Evolutionary conservation across 441 rosid genomes (phyloP), one percentile per base, ranked within the genome.

Genomic region (Raphanus hybrid): DNA sequence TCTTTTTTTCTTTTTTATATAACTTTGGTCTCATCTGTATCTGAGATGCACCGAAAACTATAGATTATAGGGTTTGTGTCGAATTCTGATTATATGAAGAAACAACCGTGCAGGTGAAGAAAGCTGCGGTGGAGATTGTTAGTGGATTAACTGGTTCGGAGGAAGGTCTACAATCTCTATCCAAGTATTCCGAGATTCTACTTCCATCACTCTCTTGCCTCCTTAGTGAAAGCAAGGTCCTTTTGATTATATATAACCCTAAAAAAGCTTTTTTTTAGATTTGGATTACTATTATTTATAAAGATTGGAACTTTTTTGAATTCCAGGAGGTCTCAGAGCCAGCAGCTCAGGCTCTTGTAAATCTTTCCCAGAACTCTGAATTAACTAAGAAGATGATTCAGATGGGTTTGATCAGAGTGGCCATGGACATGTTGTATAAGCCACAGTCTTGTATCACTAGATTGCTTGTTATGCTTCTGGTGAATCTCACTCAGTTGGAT

Each of bases 251-350:
- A 29, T 35, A 41, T 54, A 54, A 16, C 27, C 35, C 76, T 45
- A 14, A 1, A 34, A 15, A 64, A 59, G 52, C 57, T 10, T 18
- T 11, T 7, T 65, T 37, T 1, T 70, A 16, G 65, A n/a, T 64
- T 58, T 76, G 71, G 70, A 71, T 71, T 78, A 61, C 57, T 57
- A 3, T 57, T 63, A 50, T 54, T 54, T 75, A 79, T 57, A 32
- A 67, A 64, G 71, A 8, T 29, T 67, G 65, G 16, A 10, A 35
- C 11, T 64, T 37, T 65, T 50, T 9, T 67, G 10, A 59, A 32
- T 79, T 29, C 85, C 85, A 90, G 97, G 98, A 88, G 84, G 89
- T 91, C 20, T 88, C 98, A 27, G 98, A 91, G 84, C 97, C 98
- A 60, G 92, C 96, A 0, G 92, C 91, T 32, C 89, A 91, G 77